Conservation (phyloP, 140 eudicot species). For the Erigeron philadelphicus region DNA sequence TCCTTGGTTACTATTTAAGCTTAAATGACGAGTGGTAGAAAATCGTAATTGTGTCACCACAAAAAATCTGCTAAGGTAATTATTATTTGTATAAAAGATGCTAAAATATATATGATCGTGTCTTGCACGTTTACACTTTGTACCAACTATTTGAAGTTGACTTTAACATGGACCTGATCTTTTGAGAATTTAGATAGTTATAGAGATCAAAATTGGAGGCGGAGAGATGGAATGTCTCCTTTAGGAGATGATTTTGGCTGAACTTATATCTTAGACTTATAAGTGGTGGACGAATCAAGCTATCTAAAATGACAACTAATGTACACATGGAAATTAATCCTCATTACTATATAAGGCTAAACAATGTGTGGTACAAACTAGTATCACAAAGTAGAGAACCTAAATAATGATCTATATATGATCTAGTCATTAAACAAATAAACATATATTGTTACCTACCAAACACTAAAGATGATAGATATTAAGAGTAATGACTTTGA, state of each 20-base stretch:
- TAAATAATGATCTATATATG: no score
- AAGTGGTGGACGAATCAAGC: conserved; percentile 4
- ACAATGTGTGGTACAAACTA: neutral
- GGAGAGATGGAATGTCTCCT: neutral
- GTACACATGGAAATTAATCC: conserved; percentile 17
- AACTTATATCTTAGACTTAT: neutral
- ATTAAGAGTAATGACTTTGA: neutral
- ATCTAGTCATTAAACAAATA: neutral
- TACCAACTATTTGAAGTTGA: no score
- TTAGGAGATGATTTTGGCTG: neutral
- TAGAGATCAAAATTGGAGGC: neutral
- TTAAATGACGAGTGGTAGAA: neutral
- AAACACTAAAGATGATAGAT: conserved; percentile 1
- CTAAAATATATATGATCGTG: no score
- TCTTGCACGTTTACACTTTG: no score
- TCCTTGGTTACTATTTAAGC: neutral
- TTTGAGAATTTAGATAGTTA: neutral
- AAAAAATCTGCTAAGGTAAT: no score
- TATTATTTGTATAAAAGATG: no score
- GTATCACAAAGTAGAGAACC: no score
- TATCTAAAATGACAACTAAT: conserved; percentile 3
- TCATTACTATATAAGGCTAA: neutral
- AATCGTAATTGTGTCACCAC: conserved; percentile 8
- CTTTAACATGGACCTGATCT: neutral
- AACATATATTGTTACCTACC: neutral